Conservation (phyloP, 2,329 filamentous ascomycete genomes). For the Verticillium zaregamsianum region DNA sequence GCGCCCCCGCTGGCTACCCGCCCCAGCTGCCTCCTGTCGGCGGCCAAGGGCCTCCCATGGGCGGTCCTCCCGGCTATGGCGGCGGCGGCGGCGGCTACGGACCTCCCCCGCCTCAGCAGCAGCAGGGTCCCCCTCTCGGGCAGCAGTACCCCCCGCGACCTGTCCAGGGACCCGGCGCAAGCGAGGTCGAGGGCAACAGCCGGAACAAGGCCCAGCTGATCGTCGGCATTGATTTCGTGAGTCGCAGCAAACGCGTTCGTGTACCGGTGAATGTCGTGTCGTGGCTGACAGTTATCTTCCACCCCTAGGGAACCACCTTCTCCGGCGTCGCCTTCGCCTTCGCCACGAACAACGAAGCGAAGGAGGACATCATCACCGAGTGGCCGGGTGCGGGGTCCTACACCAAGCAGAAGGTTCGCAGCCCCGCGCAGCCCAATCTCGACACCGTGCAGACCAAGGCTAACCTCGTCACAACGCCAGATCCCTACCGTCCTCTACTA, state of each 20-base stretch:
- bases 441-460: not conserved
- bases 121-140: constrained; percentile 25
- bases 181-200: constrained; percentile 82
- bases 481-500: constrained; percentile 99
- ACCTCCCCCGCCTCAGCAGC: constrained; percentile 27
- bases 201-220: constrained; percentile 96
- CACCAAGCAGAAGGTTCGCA: constrained; percentile 90
- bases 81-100: constrained; percentile 43
- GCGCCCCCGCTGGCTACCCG: constrained; percentile 56
- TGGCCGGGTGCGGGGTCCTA: constrained; percentile 98
- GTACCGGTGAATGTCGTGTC: not conserved
- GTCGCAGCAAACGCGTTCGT: constrained; percentile 20
- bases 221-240: constrained; percentile 97
- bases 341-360: constrained; percentile 93
- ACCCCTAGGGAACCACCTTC: constrained; percentile 81
- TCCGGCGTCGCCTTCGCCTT: constrained; percentile 97
- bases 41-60: constrained; percentile 22
- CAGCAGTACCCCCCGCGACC: constrained; percentile 26
- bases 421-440: not conserved
- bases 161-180: constrained; percentile 33
- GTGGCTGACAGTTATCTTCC: not conserved
- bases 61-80: constrained; percentile 42
- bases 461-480: constrained; percentile 37
- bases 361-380: constrained; percentile 98
- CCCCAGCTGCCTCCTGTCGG: constrained; percentile 43